Evolutionary conservation across 106 monocot species (phyloP), one percentile per base, ranked within the genome.

Genomic region (Phalaenopsis aphrodite): DNA sequence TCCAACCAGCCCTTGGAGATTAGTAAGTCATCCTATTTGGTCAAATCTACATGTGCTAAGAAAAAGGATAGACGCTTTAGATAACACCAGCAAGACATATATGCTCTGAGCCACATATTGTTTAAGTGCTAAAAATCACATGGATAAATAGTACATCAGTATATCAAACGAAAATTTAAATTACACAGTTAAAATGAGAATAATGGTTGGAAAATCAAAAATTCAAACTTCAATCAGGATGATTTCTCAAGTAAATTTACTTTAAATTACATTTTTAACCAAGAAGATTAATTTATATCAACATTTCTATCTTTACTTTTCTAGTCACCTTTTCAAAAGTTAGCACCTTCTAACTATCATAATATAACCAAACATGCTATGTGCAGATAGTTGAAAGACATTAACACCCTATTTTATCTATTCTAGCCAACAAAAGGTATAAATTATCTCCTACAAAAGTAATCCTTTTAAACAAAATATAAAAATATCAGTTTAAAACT

Each of bases 161-260:
- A 65, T 21, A 65, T 65, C 30, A 30, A 30, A 30, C 30, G 30
- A 30, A 30, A 30, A 30, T 30, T 30, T 30, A 30, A 30, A 30
- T 30, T 30, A 30, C 30, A 30, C 30, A 30, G 30, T 30, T 30
- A 30, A 30, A 30, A 52, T 52, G 52, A 52, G 52, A 10, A 52
- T 52, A 52, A n/a, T 64, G 23, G 64, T 65, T 65, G 24, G 21
- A 24, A 65, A 10, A 65, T 23, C 64, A n/a, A 65, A 65, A 65
- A 6, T 65, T 24, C 64, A 65, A n/a, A 23, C 64, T 23, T 23
- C 64, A 65, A 65, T 65, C 23, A 65, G 64, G n/a, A 6, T 17
- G 64, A 8, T 65, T 65, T 65, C 64, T 65, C 64, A 65, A 65
- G 64, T 24, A 65, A 65, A 65, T 23, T 17, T 65, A 65, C 64